These are phyloP conservation scores for Phaeosphaeria sp. DNA, from an alignment of 2,329 filamentous ascomycete genomes.

Conservation along the genomic window DNA sequence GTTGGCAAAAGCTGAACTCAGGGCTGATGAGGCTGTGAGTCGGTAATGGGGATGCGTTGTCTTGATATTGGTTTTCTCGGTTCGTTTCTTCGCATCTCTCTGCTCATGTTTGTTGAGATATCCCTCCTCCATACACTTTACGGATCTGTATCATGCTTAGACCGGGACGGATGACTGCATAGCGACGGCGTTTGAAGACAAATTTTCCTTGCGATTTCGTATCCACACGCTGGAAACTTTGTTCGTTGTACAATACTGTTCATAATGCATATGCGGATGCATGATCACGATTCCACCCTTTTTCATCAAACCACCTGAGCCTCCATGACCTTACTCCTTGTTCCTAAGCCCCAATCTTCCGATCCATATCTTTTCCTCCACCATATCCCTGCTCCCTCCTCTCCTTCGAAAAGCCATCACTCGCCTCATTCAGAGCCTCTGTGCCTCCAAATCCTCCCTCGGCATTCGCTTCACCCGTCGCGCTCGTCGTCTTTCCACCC, in stretches of 20 bases:
- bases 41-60: conserved; percentile 4
- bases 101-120: conserved; percentile 21
- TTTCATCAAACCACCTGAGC: too few relatives aligned
- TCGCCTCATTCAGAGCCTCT: conserved; percentile 47
- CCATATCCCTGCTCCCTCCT: conserved; percentile 63
- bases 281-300: neutral
- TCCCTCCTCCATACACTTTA: conserved; percentile 17
- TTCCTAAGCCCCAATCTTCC: conserved; percentile 56
- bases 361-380: conserved; percentile 53
- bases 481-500: conserved; percentile 59
- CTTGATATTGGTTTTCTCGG: neutral
- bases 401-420: conserved; percentile 47
- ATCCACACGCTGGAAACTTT: neutral
- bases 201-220: neutral
- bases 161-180: conserved; percentile 17
- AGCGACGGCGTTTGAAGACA: conserved; percentile 25
- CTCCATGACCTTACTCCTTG: too few relatives aligned
- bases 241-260: conserved; percentile 1
- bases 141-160: neutral
- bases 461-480: conserved; percentile 44
- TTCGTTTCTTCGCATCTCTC: conserved; percentile 10
- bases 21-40: conserved; percentile 26
- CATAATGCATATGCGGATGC: neutral
- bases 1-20: conserved; percentile 36
- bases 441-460: conserved; percentile 52